These are phyloP conservation scores for Ophiostoma piceae DNA, from an alignment of 2,329 filamentous ascomycete species.

Conservation along the genomic window DNA sequence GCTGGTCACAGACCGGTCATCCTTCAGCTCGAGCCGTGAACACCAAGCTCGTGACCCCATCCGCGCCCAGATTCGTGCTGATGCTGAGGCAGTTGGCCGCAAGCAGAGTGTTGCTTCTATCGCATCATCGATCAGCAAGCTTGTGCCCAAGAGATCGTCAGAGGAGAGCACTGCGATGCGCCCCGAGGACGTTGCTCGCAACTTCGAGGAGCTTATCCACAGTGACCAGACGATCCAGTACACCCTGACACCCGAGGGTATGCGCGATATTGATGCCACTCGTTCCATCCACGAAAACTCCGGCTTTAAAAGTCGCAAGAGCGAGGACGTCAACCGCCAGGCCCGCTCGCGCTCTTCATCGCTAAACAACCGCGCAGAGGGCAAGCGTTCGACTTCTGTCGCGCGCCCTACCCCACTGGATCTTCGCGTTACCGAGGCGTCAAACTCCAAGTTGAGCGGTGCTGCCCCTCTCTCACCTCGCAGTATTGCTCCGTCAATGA, in stretches of 20 bases:
- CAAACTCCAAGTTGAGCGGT: constrained; percentile 16
- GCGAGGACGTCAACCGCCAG: constrained; percentile 42
- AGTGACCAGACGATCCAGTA: constrained; percentile 79
- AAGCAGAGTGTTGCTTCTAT: constrained; percentile 44
- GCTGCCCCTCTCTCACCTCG: constrained; percentile 31
- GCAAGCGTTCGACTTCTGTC: constrained; percentile 35
- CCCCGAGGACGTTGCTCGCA: constrained; percentile 56
- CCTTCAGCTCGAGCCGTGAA: constrained; percentile 17
- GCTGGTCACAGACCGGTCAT: not conserved
- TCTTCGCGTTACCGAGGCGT: constrained; percentile 31
- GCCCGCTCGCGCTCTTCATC: constrained; percentile 48
- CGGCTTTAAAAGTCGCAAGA: constrained; percentile 44
- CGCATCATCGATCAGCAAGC: constrained; percentile 46
- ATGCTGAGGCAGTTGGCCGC: constrained; percentile 28
- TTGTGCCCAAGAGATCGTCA: constrained; percentile 52
- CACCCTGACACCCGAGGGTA: constrained; percentile 72
- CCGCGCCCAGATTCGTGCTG: constrained; percentile 18
- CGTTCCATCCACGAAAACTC: constrained; percentile 37
- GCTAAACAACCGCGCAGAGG: constrained; percentile 36
- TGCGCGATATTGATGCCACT: constrained; percentile 62
- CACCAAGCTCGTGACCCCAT: constrained; percentile 7
- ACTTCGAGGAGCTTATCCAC: constrained; percentile 74
- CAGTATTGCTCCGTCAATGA: constrained; percentile 25
- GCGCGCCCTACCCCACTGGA: constrained; percentile 31
- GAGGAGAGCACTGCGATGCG: constrained; percentile 50